Evolutionary conservation across 73 alveolate genomes (phyloP).

Genomic region (Paraurostyla sp.): DNA sequence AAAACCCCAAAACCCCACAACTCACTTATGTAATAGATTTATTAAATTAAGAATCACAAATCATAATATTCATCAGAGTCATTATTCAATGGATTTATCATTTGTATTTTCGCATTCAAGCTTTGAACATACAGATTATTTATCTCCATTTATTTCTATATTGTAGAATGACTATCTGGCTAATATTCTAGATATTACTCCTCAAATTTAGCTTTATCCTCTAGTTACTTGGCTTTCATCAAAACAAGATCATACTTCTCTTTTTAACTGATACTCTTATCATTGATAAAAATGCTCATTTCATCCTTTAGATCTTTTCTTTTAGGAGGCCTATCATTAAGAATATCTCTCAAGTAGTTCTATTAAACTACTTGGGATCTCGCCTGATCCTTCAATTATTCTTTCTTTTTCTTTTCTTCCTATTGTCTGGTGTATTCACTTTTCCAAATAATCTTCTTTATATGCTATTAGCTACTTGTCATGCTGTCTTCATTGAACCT

Average conservation of each 20-base stretch:
- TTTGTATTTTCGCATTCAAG: constrained; percentile 19
- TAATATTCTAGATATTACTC: background rate
- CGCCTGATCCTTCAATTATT: no score
- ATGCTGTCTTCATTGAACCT: background rate
- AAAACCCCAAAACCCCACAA: no score
- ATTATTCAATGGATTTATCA: constrained; percentile 8
- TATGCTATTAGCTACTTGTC: background rate
- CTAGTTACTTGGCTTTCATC: background rate
- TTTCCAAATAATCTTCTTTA: background rate
- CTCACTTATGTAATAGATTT: no score
- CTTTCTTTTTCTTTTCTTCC: no score
- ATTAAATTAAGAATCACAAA: no score
- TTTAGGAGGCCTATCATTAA: no score
- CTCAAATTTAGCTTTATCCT: constrained; percentile 22
- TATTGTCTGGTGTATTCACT: background rate
- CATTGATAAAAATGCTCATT: background rate
- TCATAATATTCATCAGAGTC: background rate
- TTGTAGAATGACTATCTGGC: background rate
- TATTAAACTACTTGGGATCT: no score
- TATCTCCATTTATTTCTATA: background rate
- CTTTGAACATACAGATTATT: constrained; percentile 1
- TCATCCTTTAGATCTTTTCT: no score
- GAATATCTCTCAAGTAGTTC: no score
- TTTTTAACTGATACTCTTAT: background rate
- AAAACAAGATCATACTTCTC: background rate